Percentiles rank a stretch among this genome's conserved stretches.
Evolutionary conservation across 768 basidiomycete species (phyloP).

Genomic region (Lactarius akahatsu): DNA sequence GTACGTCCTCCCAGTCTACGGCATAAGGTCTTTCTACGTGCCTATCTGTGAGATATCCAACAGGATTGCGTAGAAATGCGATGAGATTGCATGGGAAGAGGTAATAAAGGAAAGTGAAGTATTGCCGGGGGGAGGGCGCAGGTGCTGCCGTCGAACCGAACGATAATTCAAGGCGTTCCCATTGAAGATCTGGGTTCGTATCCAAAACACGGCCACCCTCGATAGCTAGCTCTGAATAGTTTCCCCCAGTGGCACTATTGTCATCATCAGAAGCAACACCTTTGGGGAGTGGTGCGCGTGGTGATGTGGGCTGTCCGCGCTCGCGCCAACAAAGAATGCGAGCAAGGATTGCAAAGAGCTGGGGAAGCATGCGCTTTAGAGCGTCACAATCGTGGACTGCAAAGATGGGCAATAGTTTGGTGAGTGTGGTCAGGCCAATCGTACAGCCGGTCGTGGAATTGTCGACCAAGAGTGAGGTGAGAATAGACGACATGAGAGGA

Average conservation of each 20-base stretch:
- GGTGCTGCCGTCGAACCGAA: constrained; percentile 53
- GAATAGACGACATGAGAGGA: constrained; percentile 61
- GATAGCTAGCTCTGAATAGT: constrained; percentile 4
- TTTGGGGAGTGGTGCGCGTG: constrained; percentile 24
- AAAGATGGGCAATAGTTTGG: constrained; percentile 72
- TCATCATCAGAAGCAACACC: constrained; percentile 7
- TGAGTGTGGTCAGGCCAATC: constrained; percentile 59
- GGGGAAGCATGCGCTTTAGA: constrained; percentile 61
- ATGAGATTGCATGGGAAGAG: constrained; percentile 89
- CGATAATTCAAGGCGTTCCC: constrained; percentile 64
- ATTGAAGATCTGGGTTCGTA: constrained; percentile 57
- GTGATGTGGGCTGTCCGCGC: constrained; percentile 36
- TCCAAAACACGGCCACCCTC: constrained; percentile 23
- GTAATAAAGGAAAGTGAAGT: constrained; percentile 82
- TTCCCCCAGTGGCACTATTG: constrained; percentile 16
- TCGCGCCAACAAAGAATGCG: constrained; percentile 76
- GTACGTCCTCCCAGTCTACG: constrained; percentile 66
- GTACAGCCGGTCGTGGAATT: constrained; percentile 70
- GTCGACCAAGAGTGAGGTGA: constrained; percentile 69
- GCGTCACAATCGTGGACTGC: constrained; percentile 59
- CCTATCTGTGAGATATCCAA: constrained; percentile 56
- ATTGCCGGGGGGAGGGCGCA: constrained; percentile 60
- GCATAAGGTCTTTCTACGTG: constrained; percentile 57
- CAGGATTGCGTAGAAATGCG: constrained; percentile 71
- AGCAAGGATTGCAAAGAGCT: constrained; percentile 64